Conservation (phyloP, 129 eudicot genomes). For the Arctium lappa region DNA sequence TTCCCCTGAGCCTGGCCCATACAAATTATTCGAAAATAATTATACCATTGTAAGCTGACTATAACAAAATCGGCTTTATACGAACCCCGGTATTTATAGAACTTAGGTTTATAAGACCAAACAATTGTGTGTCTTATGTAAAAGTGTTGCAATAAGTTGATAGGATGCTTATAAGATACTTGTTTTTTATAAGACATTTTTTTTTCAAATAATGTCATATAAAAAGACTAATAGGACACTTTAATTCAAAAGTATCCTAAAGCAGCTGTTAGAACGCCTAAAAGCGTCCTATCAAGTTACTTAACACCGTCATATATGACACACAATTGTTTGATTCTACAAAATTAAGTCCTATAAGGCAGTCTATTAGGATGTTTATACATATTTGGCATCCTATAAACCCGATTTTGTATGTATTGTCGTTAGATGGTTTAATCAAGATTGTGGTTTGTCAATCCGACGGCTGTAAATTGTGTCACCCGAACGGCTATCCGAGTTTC, state of each 20-base stretch:
- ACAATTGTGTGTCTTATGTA: not conserved
- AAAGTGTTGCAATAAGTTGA: not conserved
- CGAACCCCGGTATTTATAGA: not conserved
- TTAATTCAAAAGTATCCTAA: not conserved
- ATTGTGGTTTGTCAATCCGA: conserved; percentile 8
- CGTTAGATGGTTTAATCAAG: not conserved
- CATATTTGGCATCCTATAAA: no score
- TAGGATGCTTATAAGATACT: not conserved
- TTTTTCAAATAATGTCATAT: not conserved
- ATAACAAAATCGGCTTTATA: not conserved
- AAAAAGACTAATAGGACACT: not conserved
- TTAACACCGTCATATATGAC: not conserved
- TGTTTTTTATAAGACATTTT: not conserved
- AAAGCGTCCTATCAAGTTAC: not conserved
- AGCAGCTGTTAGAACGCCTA: not conserved
- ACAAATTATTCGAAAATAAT: not conserved
- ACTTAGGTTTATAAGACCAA: not conserved
- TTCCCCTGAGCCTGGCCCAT: no score
- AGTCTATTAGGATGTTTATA: not conserved
- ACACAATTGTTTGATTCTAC: not conserved
- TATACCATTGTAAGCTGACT: not conserved
- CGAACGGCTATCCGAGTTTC: not conserved
- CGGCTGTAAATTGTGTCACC: not conserved
- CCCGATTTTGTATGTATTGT: not conserved
- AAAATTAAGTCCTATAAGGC: not conserved